These are phyloP conservation scores for Acanthamoeba culbertsoni DNA, from an alignment of 208 protist genomes.

Conservation along the genomic window DNA sequence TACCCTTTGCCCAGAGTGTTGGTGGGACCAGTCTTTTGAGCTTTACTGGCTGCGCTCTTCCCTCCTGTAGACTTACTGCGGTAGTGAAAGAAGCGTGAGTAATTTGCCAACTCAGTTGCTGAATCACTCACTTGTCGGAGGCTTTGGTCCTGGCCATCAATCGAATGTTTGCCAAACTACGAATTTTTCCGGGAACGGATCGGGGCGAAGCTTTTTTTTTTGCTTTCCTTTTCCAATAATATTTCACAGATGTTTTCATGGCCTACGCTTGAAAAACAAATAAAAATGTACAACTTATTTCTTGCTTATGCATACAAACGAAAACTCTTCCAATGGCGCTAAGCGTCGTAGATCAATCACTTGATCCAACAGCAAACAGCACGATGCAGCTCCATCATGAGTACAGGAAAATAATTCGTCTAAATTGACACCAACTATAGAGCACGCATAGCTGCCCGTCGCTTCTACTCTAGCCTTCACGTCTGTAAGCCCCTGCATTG, in stretches of 20 bases:
- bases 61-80: background rate
- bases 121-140: background rate
- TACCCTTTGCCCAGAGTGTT: background rate
- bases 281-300: background rate
- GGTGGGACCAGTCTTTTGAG: background rate
- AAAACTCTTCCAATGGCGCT: background rate
- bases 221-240: too few relatives aligned
- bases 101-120: too few relatives aligned
- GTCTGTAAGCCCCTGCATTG: background rate
- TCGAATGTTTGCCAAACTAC: background rate
- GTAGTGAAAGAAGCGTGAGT: too few relatives aligned
- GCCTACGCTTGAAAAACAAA: too few relatives aligned
- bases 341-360: background rate
- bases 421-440: background rate
- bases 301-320: background rate
- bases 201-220: too few relatives aligned
- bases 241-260: too few relatives aligned
- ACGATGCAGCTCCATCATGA: background rate
- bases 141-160: background rate
- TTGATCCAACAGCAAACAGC: background rate
- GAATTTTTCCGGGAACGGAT: too few relatives aligned
- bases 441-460: background rate
- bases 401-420: background rate
- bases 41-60: background rate
- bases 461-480: background rate